phyloP scores from a whole-genome alignment of 2,329 filamentous ascomycete species.

The Canariomyces notabilis region DNA sequence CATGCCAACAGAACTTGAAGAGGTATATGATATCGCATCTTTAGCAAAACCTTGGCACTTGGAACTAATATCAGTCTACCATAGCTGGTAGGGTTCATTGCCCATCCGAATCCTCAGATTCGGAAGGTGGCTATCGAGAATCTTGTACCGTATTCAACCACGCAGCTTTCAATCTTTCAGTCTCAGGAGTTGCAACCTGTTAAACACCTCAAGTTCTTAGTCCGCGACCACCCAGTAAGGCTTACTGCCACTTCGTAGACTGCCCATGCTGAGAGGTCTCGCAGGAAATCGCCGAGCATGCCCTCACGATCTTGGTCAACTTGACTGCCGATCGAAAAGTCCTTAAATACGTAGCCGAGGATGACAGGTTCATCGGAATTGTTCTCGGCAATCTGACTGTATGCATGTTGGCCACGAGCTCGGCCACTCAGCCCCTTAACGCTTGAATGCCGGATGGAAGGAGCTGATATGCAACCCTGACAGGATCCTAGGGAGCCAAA shows the following conservation, averaged over 20 bases:
- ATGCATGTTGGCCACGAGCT: slow-evolving; percentile 32
- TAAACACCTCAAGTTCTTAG: slow-evolving; percentile 79
- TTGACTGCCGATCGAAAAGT: slow-evolving; percentile 72
- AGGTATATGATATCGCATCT: slow-evolving; percentile 50
- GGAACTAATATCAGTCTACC: slow-evolving; percentile 5
- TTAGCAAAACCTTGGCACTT: not conserved
- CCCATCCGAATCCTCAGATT: slow-evolving; percentile 86
- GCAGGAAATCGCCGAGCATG: slow-evolving; percentile 87
- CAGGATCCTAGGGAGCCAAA: slow-evolving; percentile 66
- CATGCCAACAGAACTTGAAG: slow-evolving; percentile 74
- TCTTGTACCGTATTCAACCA: slow-evolving; percentile 73
- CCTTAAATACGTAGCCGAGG: slow-evolving; percentile 64
- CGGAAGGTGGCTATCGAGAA: slow-evolving; percentile 81
- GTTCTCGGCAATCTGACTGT: slow-evolving; percentile 71
- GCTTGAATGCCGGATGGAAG: not conserved
- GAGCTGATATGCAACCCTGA: slow-evolving; percentile 7
- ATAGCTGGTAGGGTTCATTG: slow-evolving; percentile 88
- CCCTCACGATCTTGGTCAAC: slow-evolving; percentile 84
- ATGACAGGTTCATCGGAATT: slow-evolving; percentile 74
- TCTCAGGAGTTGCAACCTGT: slow-evolving; percentile 70
- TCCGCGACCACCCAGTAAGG: slow-evolving; percentile 74
- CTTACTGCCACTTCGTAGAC: slow-evolving; percentile 10
- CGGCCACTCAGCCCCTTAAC: slow-evolving; percentile 7
- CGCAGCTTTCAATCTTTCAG: slow-evolving; percentile 79
- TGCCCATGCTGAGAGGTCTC: slow-evolving; percentile 6